A percentile compares a stretch with the other conserved stretches of the same genome.
phyloP scores from a whole-genome alignment of 129 eudicot genomes.

The Helianthus tuberosus region DNA sequence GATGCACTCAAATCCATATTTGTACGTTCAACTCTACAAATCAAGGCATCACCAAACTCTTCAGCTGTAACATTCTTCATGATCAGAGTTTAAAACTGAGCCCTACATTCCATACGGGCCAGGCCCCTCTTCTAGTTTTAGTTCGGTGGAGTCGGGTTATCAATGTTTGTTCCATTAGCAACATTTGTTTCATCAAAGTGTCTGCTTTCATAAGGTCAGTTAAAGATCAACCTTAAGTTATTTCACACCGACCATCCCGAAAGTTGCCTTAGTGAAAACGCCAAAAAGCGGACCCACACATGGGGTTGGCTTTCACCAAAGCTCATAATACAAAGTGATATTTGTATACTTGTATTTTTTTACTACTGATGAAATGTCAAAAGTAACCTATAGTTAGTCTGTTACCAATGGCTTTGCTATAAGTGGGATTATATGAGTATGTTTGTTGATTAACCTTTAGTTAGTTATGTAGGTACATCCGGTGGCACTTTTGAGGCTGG shows the following conservation, averaged over 20 bases:
- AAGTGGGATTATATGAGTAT: too few species aligned
- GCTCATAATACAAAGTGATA: neutral
- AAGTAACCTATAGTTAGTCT: neutral
- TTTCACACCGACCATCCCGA: neutral
- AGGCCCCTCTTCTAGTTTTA: too few species aligned
- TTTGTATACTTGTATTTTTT: neutral
- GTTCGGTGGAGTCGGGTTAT: too few species aligned
- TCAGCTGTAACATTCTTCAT: too few species aligned
- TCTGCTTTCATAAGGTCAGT: neutral
- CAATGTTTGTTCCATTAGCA: too few species aligned
- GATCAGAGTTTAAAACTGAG: too few species aligned
- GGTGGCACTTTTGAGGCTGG: constrained; percentile 24
- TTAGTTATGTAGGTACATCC: constrained; percentile 29
- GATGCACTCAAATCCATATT: too few species aligned
- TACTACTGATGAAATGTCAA: neutral
- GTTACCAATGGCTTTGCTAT: too few species aligned
- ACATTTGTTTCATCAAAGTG: too few species aligned
- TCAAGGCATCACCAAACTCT: too few species aligned
- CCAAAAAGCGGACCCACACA: neutral
- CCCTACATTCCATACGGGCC: too few species aligned
- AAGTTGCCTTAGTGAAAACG: neutral
- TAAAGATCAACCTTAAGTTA: neutral
- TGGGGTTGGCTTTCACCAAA: neutral
- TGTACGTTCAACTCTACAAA: too few species aligned
- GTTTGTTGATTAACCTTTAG: neutral